Evolutionary conservation across 1,284 basidiomycete species (phyloP).

Genomic region (Porodaedalea pini): DNA sequence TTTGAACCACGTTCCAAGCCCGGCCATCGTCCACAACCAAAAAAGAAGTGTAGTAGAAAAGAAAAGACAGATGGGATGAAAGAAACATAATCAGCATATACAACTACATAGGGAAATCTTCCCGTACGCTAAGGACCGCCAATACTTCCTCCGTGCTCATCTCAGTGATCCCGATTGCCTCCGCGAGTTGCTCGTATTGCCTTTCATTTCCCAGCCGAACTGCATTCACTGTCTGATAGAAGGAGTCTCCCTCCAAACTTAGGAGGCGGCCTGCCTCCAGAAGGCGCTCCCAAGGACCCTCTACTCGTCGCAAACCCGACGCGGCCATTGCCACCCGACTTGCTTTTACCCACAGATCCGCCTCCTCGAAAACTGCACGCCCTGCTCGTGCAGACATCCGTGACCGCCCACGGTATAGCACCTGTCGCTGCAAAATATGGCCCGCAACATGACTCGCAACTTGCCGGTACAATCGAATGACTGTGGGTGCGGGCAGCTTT

Average conservation of each 20-base stretch:
- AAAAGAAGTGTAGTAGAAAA: neutral
- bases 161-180: constrained; percentile 46
- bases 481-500: constrained; percentile 52
- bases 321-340: constrained; percentile 54
- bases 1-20: neutral
- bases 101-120: constrained; percentile 30
- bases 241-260: constrained; percentile 50
- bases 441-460: constrained; percentile 63
- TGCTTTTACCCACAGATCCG: constrained; percentile 76
- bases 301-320: constrained; percentile 42
- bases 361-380: constrained; percentile 59
- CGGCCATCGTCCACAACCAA: neutral
- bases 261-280: constrained; percentile 66
- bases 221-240: constrained; percentile 40
- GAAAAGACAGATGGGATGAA: neutral
- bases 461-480: constrained; percentile 65
- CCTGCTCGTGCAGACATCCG: constrained; percentile 54
- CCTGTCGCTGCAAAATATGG: constrained; percentile 78
- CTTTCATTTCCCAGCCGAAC: constrained; percentile 37
- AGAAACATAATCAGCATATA: neutral
- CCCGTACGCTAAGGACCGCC: constrained; percentile 46
- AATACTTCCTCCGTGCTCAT: constrained; percentile 51
- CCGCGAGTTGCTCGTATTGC: constrained; percentile 39
- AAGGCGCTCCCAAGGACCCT: constrained; percentile 71
- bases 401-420: constrained; percentile 69